Conservation (phyloP, 495 filamentous ascomycete species). For the Xylaria castorea region DNA sequence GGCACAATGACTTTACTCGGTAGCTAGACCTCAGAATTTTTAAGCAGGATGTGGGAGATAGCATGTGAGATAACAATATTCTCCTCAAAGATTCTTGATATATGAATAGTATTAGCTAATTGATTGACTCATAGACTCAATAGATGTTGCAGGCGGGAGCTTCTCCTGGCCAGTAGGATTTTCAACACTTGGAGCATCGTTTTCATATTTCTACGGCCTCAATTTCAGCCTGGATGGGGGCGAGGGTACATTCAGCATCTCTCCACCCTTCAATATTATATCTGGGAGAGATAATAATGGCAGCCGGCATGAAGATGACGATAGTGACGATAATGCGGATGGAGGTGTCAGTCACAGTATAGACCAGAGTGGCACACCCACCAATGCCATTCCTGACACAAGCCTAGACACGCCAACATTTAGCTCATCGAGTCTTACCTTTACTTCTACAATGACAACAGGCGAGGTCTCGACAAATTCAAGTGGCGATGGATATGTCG, state of each 20-base stretch:
- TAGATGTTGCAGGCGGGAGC: background rate
- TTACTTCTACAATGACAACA: background rate
- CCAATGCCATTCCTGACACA: too few species aligned
- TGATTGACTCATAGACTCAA: background rate
- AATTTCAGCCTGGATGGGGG: background rate
- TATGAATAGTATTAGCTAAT: background rate
- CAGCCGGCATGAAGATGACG: background rate
- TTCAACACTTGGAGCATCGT: background rate
- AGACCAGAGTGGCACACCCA: too few species aligned
- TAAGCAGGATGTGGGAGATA: background rate
- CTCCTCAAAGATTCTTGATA: background rate
- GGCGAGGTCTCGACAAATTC: background rate
- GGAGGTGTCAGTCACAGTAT: too few species aligned
- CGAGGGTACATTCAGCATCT: background rate
- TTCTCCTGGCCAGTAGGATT: conserved; percentile 1
- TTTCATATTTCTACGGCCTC: background rate
- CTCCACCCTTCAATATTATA: background rate
- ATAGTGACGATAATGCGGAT: too few species aligned
- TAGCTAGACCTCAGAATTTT: background rate
- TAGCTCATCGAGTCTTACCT: background rate
- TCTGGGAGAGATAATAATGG: background rate
- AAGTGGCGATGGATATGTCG: background rate
- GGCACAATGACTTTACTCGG: background rate
- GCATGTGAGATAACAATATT: background rate
- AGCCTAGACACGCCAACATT: background rate